Evolutionary conservation across 495 filamentous ascomycete genomes (phyloP), one percentile per base, ranked within the genome.

Genomic region (Rostrohypoxylon terebratum): DNA sequence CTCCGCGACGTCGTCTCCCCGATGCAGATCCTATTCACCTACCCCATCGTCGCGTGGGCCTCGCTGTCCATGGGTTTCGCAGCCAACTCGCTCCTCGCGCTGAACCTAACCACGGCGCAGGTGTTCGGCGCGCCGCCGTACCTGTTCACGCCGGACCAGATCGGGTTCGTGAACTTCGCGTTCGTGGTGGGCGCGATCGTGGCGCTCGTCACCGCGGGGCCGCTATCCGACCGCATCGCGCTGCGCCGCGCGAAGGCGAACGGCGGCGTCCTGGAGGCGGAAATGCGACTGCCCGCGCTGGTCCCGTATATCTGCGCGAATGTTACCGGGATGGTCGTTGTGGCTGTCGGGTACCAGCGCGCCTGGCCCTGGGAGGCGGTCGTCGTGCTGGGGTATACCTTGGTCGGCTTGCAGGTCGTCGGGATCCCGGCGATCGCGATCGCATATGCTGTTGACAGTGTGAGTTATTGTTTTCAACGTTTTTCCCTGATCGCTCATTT

Each of bases 101-200:
- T 90, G 50, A 91, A 90, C 77, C 80, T 90, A n/a, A 89, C 87
- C 3, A 87, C 90, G 72, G 82, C 83, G 23, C 87, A 89, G 72
- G 87, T 81, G 10, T 88, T 91, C 71, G 84, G 83, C 33, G 83
- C 84, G 4, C 87, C 87, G 20, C 89, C 88, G 0, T 91, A 91
- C 74, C 81, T 84, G 61, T 87, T 87, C 78, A 82, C 76, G 45
- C 75, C 82, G 5, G 79, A 83, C 44, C 78, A 81, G 3, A 86
- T 90, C 66, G 89, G 86, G 1, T 84, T 81, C 68, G 79, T 79
- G 55, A 87, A 87, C 67, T 81, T 83, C 51, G 80, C 81, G 0
- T 80, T 82, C 34, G 75, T 65, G 23, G 71, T 50, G 2, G 76
- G 76, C 44, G 76, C 68, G 0, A 20, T 59, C 3, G 36, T 90